Evolutionary conservation across 2,329 filamentous ascomycete genomes (phyloP), one percentile per base, ranked within the genome.

Genomic region (Mycosphaerella arachidis): DNA sequence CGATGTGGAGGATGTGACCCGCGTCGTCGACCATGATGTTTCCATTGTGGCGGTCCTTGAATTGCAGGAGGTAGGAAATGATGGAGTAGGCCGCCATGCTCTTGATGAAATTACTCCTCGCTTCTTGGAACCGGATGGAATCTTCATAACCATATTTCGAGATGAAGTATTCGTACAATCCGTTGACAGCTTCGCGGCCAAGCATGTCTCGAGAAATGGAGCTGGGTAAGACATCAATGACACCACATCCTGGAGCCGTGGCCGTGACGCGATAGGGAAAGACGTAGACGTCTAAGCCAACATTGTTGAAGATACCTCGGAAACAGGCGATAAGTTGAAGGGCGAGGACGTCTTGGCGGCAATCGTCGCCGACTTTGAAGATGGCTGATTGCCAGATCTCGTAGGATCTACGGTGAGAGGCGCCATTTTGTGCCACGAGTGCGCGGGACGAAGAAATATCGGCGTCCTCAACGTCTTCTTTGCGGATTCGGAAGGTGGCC

Each of bases 21-120:
- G 89, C 90, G 71, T 97, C 93, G 74, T 99, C 93, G 64, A 99
- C 87, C 95, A 99, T 99, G 80, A 99, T 99, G 80, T 99, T 99
- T 63, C 94, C 94, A 75, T 99, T 99, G 79, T 99, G 94, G 3
- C 94, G 88, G 74, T 99, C 94, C 76, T 99, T 99, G 86, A 99
- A 97, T 72, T 99, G 95, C 40, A 99, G 80, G 13, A 99, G 81
- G 78, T 96, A 99, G 0, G 91, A 95, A 66, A 99, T 97, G 70
- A 99, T 88, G 18, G 90, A 95, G 79, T 99, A 99, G 12, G 94
- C 95, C 0, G 95, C 94, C 94, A 99, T 97, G 72, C 89, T 94
- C 80, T 99, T 99, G 76, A 99, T 92, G 73, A 99, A 99, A 76
- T 97, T 97, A 78, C 85, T 92, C 63, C 94, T 88, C 10, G 94